Conservation (phyloP, 2,329 filamentous ascomycete genomes). For the Leptographium flavum region DNA sequence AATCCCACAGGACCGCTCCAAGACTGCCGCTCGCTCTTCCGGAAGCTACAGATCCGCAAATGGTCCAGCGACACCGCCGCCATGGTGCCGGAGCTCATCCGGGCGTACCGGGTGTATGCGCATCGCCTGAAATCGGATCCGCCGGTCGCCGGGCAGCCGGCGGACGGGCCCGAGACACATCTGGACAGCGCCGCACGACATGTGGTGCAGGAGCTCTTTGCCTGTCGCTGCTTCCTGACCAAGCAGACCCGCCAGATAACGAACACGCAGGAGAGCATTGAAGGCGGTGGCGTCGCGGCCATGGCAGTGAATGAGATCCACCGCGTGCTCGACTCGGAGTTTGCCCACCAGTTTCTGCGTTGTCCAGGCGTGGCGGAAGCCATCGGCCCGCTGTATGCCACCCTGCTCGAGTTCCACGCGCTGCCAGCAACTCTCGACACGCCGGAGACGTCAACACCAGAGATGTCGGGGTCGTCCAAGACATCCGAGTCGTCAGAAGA, state of each 20-base stretch:
- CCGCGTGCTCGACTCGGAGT: background rate
- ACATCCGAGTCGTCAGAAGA: no score
- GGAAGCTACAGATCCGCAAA: background rate
- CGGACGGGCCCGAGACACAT: no score
- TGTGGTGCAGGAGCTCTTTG: background rate
- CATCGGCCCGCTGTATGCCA: background rate
- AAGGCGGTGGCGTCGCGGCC: background rate
- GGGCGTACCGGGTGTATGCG: background rate
- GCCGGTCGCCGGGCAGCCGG: background rate
- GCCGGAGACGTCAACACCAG: background rate
- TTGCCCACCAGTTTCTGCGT: background rate
- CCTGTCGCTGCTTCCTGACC: background rate
- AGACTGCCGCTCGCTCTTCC: background rate
- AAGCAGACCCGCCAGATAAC: conserved; percentile 1
- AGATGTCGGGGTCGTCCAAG: background rate
- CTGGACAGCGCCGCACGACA: background rate
- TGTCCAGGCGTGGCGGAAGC: background rate
- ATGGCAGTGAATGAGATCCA: background rate
- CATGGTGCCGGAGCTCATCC: background rate
- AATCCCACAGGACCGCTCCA: background rate
- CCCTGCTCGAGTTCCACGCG: background rate
- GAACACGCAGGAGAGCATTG: background rate
- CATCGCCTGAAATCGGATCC: background rate
- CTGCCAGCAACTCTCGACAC: background rate
- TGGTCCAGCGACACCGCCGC: background rate